These are phyloP conservation scores for Nicotiana attenuata DNA, from an alignment of 257 asterid species.

Conservation along the genomic window DNA sequence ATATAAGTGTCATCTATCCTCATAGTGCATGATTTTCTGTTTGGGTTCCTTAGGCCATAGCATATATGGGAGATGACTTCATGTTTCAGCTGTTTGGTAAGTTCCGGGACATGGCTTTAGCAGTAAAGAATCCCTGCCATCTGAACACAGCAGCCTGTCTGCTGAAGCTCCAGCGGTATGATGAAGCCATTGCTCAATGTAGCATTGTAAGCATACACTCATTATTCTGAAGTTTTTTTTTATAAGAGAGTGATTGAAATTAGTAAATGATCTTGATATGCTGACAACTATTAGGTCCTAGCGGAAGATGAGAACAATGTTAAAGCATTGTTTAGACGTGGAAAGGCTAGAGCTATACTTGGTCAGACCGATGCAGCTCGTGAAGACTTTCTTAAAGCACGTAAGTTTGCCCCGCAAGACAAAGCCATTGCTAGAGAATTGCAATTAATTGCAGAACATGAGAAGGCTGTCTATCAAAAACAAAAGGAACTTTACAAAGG, in stretches of 20 bases:
- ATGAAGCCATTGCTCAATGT: conserved; percentile 90
- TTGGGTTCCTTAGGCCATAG: conserved; percentile 62
- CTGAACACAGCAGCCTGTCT: conserved; percentile 91
- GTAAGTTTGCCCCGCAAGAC: conserved; percentile 75
- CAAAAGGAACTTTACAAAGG: conserved; percentile 96
- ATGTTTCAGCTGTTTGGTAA: conserved; percentile 97
- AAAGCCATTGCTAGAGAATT: conserved; percentile 69
- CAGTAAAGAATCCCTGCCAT: conserved; percentile 96
- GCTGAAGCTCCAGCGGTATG: conserved; percentile 80
- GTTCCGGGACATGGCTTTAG: conserved; percentile 94
- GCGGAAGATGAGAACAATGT: conserved; percentile 79
- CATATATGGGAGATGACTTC: conserved; percentile 97
- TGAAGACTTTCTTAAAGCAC: conserved; percentile 81
- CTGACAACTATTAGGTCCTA: conserved; percentile 49
- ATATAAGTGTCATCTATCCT: not conserved
- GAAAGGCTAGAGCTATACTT: conserved; percentile 88
- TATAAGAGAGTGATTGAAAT: not conserved
- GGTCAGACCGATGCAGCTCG: conserved; percentile 97
- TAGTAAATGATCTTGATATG: not conserved
- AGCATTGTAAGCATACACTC: conserved; percentile 55
- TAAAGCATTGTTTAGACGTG: conserved; percentile 86
- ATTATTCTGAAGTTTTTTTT: not conserved
- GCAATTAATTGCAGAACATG: conserved; percentile 68
- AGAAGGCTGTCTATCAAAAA: conserved; percentile 78
- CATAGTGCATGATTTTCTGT: conserved; percentile 1